Evolutionary conservation across 495 filamentous ascomycete species (phyloP), one percentile per base, ranked within the genome.

Genomic region (Lasiosphaeria miniovina): DNA sequence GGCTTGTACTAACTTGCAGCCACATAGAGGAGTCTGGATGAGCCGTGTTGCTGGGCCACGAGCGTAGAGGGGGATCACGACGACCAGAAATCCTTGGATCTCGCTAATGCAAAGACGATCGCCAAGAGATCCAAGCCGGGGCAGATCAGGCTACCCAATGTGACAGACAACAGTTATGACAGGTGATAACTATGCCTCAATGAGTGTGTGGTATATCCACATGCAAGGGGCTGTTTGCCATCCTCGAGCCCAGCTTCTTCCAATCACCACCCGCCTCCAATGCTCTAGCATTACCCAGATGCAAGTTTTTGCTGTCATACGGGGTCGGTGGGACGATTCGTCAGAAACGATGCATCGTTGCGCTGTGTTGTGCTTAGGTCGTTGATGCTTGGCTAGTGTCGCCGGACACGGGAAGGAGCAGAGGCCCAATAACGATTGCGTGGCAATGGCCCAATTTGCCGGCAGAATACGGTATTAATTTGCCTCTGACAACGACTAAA

Each of bases 391-490:
- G 58, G 58, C 58, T 31, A 0, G 24, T 38, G 59, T 49, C 38
- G 48, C 53, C 36, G 34, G 34, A 31, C 38, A 35, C 58, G 43
- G 52, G 31, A 55, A 17, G 15, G 15, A 50, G 17, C 50, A 55
- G 52, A 35, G 32, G 45, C 55, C 59, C 59, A 61, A 57, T 52
- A 15, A n/a, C 11, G 34, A 56, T 17, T 6, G n/a, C 11, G 33
- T 34, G 50, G 49, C 40, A 53, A 58, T 53, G 36, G 49, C 11
- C 14, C 36, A 53, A 54, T 63, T 31, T 58, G 51, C 45, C 61
- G 61, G 61, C 60, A 62, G 60, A 62, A 58, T 62, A 36, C 24
- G 15, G 34, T 45, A 41, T 49, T 62, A 49, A 54, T 62, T 45
- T 58, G 55, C 58, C 49, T 62, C 60, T 36, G 53, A 57, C 59